These are phyloP conservation scores for Thalassiosira hispida DNA, from an alignment of 352 stramenopile genomes.

Conservation along the genomic window DNA sequence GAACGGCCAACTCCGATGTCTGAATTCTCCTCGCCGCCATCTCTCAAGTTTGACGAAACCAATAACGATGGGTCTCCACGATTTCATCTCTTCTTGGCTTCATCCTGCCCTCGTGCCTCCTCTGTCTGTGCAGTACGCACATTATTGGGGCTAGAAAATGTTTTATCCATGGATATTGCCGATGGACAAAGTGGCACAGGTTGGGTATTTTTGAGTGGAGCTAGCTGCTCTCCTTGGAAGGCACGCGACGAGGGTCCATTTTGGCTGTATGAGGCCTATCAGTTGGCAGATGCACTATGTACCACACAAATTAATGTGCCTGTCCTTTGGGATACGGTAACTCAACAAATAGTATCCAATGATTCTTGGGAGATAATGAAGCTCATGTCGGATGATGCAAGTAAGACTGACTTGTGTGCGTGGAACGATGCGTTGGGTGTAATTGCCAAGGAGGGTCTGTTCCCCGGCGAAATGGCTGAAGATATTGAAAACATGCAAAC, in stretches of 20 bases:
- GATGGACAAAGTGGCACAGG: conserved; percentile 32
- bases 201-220: conserved; percentile 23
- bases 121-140: background rate
- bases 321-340: conserved; percentile 29
- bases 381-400: conserved; percentile 10
- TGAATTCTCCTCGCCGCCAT: conserved; percentile 1
- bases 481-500: conserved; percentile 19
- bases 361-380: conserved; percentile 35
- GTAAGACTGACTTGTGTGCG: background rate
- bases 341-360: conserved; percentile 32
- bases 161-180: conserved; percentile 30
- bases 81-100: conserved; percentile 26
- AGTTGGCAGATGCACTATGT: conserved; percentile 7
- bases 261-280: conserved; percentile 37
- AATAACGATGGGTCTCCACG: conserved; percentile 14
- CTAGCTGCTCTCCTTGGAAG: conserved; percentile 23
- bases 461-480: background rate
- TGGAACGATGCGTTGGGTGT: conserved; percentile 4
- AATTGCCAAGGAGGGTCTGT: conserved; percentile 12
- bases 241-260: conserved; percentile 14
- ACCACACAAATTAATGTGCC: conserved; percentile 14
- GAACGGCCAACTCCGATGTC: background rate
- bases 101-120: conserved; percentile 10
- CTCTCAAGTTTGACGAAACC: conserved; percentile 5
- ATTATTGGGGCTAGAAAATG: conserved; percentile 23